Base-by-base conservation (phyloP, 805 yeast species). In the Candida taoyuanica region DNA sequence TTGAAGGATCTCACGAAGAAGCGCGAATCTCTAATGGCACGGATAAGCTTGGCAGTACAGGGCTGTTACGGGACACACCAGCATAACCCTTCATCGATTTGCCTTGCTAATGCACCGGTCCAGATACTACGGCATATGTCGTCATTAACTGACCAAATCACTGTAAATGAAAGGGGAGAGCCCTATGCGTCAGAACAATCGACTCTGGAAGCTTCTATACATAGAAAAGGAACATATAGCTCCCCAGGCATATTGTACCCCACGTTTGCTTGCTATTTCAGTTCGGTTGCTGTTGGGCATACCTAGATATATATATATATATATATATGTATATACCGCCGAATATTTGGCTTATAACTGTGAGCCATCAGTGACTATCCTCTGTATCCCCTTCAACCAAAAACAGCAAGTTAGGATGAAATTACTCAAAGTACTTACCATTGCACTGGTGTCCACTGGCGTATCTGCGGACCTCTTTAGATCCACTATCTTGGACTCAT, bases 401-500 rank as follows among this genome's bases (percentile, higher is more conserved):
- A 12, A n/a, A n/a, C 8, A 6, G 6, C 17, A 28, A n/a, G 5
- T 17, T 5, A 35, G 5, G 3, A 49, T 47, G 52, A 49, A 44
- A 26, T 15, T 44, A 3, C 17, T 36, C 3, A 40, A 31, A 13
- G 2, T 42, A 17, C 19, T 44, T 4, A 24, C 37, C 9, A 4
- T 32, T 3, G 57, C 60, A 8, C 33, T 48, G 32, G 15, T 43
- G 9, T 24, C 47, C 12, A 20, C 46, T 11, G 9, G 43, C 3
- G 29, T 36, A 6, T 24, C 43, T 4, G 37, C 43, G 7, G 38
- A 43, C n/a, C 27, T 48, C 7, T 44, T 43, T 35, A 34, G 42
- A 7, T 17, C 42, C 9, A 37, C 34, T n/a, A 31, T 46, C 15
- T 17, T 49, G 8, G 49, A 50, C 2, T 45, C 55, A 1, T 65